These are phyloP conservation scores for Myxozyma neotropica DNA, from an alignment of 805 yeast species.

Conservation along the genomic window DNA sequence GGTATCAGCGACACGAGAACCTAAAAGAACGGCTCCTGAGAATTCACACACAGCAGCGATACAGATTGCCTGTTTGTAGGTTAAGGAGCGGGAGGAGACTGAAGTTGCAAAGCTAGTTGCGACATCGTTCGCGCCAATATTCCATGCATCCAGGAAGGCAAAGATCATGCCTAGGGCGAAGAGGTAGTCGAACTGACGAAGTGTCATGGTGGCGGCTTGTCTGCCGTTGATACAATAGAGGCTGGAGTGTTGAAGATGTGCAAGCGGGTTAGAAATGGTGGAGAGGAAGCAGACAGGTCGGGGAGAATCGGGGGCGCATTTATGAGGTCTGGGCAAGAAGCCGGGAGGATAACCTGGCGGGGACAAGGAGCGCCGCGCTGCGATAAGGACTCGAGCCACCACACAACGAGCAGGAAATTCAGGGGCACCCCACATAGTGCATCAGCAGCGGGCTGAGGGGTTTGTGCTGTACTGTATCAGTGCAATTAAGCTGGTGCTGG, in stretches of 20 bases:
- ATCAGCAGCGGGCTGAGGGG: no score
- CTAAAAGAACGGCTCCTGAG: constrained; percentile 72
- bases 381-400: no score
- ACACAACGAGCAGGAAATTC: neutral
- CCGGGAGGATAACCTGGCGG: neutral
- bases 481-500: no score
- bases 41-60: constrained; percentile 72
- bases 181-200: constrained; percentile 65
- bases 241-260: no score
- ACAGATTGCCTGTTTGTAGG: constrained; percentile 75
- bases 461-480: no score
- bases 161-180: constrained; percentile 69
- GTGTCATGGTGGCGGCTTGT: constrained; percentile 28
- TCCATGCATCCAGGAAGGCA: constrained; percentile 77
- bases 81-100: constrained; percentile 67
- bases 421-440: no score
- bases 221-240: no score
- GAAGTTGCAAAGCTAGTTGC: constrained; percentile 60
- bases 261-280: no score
- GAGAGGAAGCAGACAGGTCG: no score
- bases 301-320: no score
- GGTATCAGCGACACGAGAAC: constrained; percentile 73
- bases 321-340: neutral
- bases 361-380: neutral
- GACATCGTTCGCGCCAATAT: constrained; percentile 81